Conservation (phyloP, 805 yeast species). For the Aciculoconidium aculeatum region DNA sequence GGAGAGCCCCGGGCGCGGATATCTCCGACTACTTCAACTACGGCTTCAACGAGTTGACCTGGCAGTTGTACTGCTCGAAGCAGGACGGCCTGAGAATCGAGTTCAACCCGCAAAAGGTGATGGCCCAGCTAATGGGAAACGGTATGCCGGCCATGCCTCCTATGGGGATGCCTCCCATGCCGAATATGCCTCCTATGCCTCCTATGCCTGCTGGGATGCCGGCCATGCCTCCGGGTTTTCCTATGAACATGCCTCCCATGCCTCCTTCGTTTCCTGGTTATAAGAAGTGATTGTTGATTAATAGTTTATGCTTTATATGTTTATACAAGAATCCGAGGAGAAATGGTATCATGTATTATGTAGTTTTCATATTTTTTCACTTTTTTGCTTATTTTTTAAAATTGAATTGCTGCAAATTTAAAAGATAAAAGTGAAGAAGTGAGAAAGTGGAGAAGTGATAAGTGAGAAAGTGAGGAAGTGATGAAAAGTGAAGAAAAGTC, state of each 20-base stretch:
- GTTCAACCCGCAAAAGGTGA: conserved; percentile 74
- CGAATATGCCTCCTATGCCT: conserved; percentile 22
- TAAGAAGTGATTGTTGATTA: no score
- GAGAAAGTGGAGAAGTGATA: no score
- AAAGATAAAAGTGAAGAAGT: no score
- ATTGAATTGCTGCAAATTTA: no score
- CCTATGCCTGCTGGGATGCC: conserved; percentile 15
- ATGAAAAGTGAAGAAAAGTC: no score
- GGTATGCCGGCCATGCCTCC: conserved; percentile 15
- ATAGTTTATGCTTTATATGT: no score
- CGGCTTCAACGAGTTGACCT: conserved; percentile 93
- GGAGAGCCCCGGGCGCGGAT: conserved; percentile 98
- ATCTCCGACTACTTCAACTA: conserved; percentile 90
- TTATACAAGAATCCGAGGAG: no score
- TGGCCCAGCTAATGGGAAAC: conserved; percentile 51
- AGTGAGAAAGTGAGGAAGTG: no score
- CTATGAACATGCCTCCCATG: conserved; percentile 15
- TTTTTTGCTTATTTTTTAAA: no score
- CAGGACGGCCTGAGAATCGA: conserved; percentile 79
- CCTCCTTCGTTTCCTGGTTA: conserved; percentile 8
- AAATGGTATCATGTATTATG: no score
- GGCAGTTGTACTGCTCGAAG: conserved; percentile 88
- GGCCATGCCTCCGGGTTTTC: conserved; percentile 16
- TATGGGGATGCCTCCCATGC: conserved; percentile 12
- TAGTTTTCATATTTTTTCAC: no score